Base-by-base conservation (phyloP, 768 basidiomycete genomes). In the Pisolithus orientalis region DNA sequence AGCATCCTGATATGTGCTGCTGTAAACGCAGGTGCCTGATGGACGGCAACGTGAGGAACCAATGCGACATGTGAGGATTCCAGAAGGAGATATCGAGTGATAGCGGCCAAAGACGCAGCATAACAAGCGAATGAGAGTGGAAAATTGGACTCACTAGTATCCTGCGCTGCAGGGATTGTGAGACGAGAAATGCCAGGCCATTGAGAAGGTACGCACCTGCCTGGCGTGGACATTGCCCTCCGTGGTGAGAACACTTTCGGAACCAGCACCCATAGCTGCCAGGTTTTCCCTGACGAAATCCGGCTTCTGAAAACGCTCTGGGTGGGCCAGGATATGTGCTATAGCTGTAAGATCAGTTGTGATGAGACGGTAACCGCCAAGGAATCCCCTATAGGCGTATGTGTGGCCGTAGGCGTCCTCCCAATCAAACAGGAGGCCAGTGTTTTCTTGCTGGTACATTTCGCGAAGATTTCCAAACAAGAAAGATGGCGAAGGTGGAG, bases 231-330 rank as follows among this genome's bases (percentile, higher is more conserved):
- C 70, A 1, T 78, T 76, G 17, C 83, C 83, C 55, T 83, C 80
- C 1, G 73, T 74, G 11, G 74, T 76, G 39, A 82, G 65, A 16
- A 81, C 57, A 6, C 80, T 75, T 11, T 80, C 73, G 28, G 67
- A 63, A 1, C 82, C 78, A 0, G 72, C 75, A 27, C 71, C 73
- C 78, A 81, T 81, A 38, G 70, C 69, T 0, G 78, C 76, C 21
- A 81, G 69, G 51, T 65, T 72, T 39, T 80, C 78, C 13, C 74
- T 65, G 14, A 82, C 70, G 54, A 80, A 80, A 52, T 79, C 75
- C 2, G 83, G 82, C 64, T 87, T 86, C 28, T 79, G 82, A 59
- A 79, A 83, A 51, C 78, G 70, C 54, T 83, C 79, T 0, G 80
- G 72, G 48, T 76, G 72, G 8, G 71, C 66, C 45, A 87, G 75